A percentile compares a stretch with the other conserved stretches of the same genome.
These are phyloP conservation scores for Fusarium siculi DNA, from an alignment of 2,329 filamentous ascomycete species.

Conservation along the genomic window DNA sequence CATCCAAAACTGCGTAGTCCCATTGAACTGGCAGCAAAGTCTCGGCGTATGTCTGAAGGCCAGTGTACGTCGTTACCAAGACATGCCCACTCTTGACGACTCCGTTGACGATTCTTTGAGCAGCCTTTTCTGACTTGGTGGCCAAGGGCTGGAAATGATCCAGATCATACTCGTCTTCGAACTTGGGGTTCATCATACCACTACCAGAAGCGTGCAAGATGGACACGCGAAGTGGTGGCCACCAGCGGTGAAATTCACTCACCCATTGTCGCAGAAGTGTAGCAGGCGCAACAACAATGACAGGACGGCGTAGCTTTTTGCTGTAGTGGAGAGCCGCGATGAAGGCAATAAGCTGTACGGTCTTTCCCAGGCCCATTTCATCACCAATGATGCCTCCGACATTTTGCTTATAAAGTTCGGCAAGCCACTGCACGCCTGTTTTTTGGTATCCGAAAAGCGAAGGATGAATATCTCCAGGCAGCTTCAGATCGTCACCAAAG, in stretches of 20 bases:
- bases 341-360: slow-evolving; percentile 77
- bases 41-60: slow-evolving; percentile 90
- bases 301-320: slow-evolving; percentile 82
- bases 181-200: slow-evolving; percentile 89
- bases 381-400: slow-evolving; percentile 96
- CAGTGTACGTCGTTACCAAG: slow-evolving; percentile 93
- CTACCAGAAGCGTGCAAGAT: slow-evolving; percentile 96
- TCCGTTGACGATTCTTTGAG: slow-evolving; percentile 81
- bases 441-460: slow-evolving; percentile 97
- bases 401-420: slow-evolving; percentile 87
- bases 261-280: slow-evolving; percentile 98
- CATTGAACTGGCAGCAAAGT: slow-evolving; percentile 85
- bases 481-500: slow-evolving; percentile 78
- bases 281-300: slow-evolving; percentile 92
- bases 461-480: slow-evolving; percentile 93
- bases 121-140: slow-evolving; percentile 63
- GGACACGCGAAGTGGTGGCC: slow-evolving; percentile 96
- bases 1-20: slow-evolving; percentile 94
- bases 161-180: slow-evolving; percentile 64
- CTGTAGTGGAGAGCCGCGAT: slow-evolving; percentile 93
- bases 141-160: slow-evolving; percentile 53
- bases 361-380: slow-evolving; percentile 99
- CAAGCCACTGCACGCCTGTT: slow-evolving; percentile 95
- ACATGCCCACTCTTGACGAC: slow-evolving; percentile 90
- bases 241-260: slow-evolving; percentile 98